Evolutionary conservation across 192 early-diverging fungal species (phyloP).

Genomic region (Funneliformis mosseae): DNA sequence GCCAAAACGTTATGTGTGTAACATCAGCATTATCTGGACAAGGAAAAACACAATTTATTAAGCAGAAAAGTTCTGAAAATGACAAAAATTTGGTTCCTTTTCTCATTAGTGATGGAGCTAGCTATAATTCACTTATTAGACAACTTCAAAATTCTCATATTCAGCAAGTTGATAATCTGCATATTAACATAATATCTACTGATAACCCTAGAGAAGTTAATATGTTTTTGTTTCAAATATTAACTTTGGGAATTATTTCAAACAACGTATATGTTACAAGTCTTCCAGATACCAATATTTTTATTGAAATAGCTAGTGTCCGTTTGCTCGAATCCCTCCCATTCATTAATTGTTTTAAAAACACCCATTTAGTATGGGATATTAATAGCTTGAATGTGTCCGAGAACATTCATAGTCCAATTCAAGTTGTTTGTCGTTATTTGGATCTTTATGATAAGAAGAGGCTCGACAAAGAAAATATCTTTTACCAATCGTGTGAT

Average conservation of each 20-base stretch:
- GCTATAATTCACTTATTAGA: slow-evolving; percentile 4
- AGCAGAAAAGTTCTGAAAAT: background rate
- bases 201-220: slow-evolving; percentile 31
- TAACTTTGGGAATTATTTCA: slow-evolving; percentile 30
- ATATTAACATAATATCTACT: slow-evolving; percentile 30
- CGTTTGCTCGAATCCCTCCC: slow-evolving; percentile 23
- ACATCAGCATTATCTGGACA: slow-evolving; percentile 29
- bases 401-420: slow-evolving; percentile 18
- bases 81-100: background rate
- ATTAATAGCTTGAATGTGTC: slow-evolving; percentile 21
- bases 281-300: background rate
- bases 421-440: slow-evolving; percentile 30
- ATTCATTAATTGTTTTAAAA: slow-evolving; percentile 1
- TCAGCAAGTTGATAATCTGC: background rate
- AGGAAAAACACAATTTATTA: slow-evolving; percentile 35
- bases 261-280: slow-evolving; percentile 14
- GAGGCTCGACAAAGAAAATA: background rate
- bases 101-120: slow-evolving; percentile 18
- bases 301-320: slow-evolving; percentile 32
- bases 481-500: background rate
- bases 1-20: slow-evolving; percentile 26
- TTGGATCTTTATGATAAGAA: background rate
- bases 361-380: slow-evolving; percentile 22
- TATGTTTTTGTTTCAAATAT: slow-evolving; percentile 37
- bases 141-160: background rate